Percentiles rank a stretch among this genome's conserved stretches.
phyloP scores from a whole-genome alignment of 2,329 filamentous ascomycete species.

The Ceratocystis cacaofunesta region DNA sequence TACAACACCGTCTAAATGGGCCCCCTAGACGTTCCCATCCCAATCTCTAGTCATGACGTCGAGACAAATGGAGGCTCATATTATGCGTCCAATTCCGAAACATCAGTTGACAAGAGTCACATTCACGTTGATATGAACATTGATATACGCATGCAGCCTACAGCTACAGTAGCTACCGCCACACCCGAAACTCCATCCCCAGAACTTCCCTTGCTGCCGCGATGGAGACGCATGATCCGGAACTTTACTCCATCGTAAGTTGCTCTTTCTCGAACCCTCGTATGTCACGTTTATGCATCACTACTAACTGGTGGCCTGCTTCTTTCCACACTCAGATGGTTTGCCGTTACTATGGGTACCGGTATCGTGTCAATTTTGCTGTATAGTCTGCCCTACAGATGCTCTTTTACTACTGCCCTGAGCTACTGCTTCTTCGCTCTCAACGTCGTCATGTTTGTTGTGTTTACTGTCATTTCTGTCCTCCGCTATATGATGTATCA shows the following conservation, averaged over 20 bases:
- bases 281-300: background rate
- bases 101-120: background rate
- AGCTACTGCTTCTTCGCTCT: slow-evolving; percentile 45
- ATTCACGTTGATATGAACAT: background rate
- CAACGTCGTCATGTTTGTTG: slow-evolving; percentile 42
- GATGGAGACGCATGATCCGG: slow-evolving; percentile 33
- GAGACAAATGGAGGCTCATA: background rate
- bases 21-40: background rate
- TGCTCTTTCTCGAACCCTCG: background rate
- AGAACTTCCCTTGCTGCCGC: background rate
- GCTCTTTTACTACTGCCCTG: slow-evolving; percentile 40
- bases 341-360: slow-evolving; percentile 50
- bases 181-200: background rate
- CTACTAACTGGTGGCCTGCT: background rate
- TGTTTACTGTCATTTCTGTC: slow-evolving; percentile 39
- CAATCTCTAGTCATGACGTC: background rate
- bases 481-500: slow-evolving; percentile 51
- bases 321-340: slow-evolving; percentile 31
- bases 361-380: slow-evolving; percentile 51
- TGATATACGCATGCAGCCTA: background rate
- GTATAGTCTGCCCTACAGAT: slow-evolving; percentile 45
- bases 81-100: background rate
- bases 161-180: background rate
- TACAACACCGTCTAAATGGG: background rate
- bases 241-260: slow-evolving; percentile 42